A percentile compares a stretch with the other conserved stretches of the same genome.
Evolutionary conservation across 2,329 filamentous ascomycete genomes (phyloP).

Genomic region (Verticillium zaregamsianum): DNA sequence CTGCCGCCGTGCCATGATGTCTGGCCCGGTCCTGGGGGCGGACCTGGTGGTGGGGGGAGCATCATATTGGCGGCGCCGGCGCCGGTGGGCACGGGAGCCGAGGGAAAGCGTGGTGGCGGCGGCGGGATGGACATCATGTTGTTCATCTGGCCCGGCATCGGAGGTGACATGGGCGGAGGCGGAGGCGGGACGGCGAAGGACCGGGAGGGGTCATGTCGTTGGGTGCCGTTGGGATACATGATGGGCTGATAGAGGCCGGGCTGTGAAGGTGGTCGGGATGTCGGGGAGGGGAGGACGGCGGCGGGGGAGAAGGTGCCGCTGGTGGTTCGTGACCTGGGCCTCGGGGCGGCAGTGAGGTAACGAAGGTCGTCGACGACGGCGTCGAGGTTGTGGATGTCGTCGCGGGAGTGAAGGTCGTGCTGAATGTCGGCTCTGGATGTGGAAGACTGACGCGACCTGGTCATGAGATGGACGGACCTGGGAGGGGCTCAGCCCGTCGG

Average conservation of each 20-base stretch:
- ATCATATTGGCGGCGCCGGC: conserved; percentile 32
- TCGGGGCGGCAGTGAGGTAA: neutral
- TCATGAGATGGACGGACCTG: conserved; percentile 8
- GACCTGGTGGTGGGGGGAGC: conserved; percentile 52
- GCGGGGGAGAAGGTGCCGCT: neutral
- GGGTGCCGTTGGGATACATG: conserved; percentile 51
- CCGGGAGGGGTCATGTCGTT: conserved; percentile 49
- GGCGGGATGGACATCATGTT: conserved; percentile 49
- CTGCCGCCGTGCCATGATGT: conserved; percentile 45
- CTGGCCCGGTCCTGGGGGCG: conserved; percentile 40
- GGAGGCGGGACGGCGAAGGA: conserved; percentile 53
- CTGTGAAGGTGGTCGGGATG: neutral
- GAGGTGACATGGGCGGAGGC: conserved; percentile 52
- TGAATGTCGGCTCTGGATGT: conserved; percentile 13
- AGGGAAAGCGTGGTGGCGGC: conserved; percentile 50
- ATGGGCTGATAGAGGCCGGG: conserved; percentile 13
- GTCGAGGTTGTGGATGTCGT: conserved; percentile 16
- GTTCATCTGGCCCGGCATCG: conserved; percentile 38
- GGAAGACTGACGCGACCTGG: conserved; percentile 13
- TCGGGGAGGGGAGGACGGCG: neutral
- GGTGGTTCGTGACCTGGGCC: conserved; percentile 1
- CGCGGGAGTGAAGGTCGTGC: conserved; percentile 11
- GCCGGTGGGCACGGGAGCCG: conserved; percentile 32
- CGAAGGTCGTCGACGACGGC: conserved; percentile 8
- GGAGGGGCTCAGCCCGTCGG: neutral